Evolutionary conservation across 352 stramenopile species (phyloP).

Genomic region (Globisporangium cylindrosporum): DNA sequence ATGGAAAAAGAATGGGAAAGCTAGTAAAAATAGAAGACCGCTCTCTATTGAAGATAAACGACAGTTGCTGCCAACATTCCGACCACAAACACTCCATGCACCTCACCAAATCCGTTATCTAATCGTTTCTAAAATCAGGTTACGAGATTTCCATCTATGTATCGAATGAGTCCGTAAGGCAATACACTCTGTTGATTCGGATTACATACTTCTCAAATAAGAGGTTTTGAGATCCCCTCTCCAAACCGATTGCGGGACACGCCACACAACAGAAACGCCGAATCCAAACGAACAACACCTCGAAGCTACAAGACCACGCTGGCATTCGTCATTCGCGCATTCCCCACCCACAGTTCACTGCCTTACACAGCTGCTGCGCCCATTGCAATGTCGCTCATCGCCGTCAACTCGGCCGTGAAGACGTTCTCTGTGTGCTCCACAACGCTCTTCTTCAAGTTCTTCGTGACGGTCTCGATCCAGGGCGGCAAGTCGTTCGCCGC

Average conservation of each 20-base stretch:
- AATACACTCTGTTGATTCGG: too few species aligned
- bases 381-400: neutral
- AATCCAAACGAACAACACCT: constrained; percentile 1
- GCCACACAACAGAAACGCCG: neutral
- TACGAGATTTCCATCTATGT: too few species aligned
- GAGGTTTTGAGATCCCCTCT: neutral
- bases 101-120: too few species aligned
- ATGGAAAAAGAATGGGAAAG: neutral
- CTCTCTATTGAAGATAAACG: neutral
- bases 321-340: neutral
- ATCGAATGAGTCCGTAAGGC: too few species aligned
- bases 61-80: neutral
- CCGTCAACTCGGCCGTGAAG: constrained; percentile 9
- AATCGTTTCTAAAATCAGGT: too few species aligned
- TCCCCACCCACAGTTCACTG: neutral
- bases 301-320: neutral
- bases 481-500: constrained; percentile 17
- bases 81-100: neutral
- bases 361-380: neutral
- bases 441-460: constrained; percentile 19
- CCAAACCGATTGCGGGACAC: constrained; percentile 1
- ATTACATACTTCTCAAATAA: neutral
- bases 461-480: constrained; percentile 15
- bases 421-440: constrained; percentile 16
- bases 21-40: neutral